Conservation (phyloP, 1,284 basidiomycete genomes). For the Trichosporon sp. region DNA sequence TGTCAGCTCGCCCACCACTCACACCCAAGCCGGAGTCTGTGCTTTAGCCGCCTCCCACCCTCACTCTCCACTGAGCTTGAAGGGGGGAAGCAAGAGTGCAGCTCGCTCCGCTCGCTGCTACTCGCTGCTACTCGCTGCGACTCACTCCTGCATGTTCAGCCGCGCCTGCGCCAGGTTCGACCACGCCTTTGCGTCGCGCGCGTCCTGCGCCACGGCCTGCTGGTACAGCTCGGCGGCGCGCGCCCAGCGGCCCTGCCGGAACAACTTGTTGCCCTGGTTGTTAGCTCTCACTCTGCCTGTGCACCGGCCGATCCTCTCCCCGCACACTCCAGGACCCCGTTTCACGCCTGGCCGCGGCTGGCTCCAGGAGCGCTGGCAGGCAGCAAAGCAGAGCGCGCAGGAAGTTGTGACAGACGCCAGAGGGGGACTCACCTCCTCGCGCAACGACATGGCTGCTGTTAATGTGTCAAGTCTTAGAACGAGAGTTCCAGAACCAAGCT, state of each 20-base stretch:
- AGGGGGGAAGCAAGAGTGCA: too few species aligned
- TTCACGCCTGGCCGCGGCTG: too few species aligned
- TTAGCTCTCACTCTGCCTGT: background rate
- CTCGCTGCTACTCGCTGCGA: too few species aligned
- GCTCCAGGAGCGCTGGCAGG: too few species aligned
- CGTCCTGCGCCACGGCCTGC: slow-evolving; percentile 34
- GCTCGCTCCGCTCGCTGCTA: background rate
- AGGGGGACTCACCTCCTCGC: background rate
- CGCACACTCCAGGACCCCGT: too few species aligned
- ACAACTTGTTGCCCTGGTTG: slow-evolving; percentile 44
- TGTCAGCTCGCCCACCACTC: too few species aligned
- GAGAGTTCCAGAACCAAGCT: background rate
- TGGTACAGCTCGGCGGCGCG: slow-evolving; percentile 44
- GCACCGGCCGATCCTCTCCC: too few species aligned
- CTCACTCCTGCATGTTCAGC: slow-evolving; percentile 48
- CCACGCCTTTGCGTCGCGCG: slow-evolving; percentile 35
- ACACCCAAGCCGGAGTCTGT: too few species aligned
- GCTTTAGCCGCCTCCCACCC: too few species aligned
- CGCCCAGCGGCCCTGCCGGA: slow-evolving; percentile 46
- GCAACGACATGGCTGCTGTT: background rate
- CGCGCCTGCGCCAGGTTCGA: slow-evolving; percentile 47
- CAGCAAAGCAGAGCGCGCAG: too few species aligned
- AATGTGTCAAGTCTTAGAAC: background rate
- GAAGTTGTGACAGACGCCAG: too few species aligned
- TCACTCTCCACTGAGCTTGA: too few species aligned